Evolutionary conservation across 768 basidiomycete species (phyloP).

Genomic region (Lentinus tigrinus): DNA sequence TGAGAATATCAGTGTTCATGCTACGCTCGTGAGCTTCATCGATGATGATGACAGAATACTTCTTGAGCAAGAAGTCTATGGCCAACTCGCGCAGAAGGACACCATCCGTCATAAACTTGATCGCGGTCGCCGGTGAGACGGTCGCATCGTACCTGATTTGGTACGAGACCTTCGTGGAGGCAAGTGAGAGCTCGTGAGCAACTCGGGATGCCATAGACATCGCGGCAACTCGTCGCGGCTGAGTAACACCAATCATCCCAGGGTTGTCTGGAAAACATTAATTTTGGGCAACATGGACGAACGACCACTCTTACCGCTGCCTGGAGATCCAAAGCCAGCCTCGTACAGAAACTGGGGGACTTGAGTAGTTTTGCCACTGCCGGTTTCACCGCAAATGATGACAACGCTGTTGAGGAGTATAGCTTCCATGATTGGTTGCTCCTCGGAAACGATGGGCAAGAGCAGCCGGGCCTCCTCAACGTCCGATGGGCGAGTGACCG

Average conservation of each 20-base stretch:
- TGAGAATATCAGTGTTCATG: conserved; percentile 96
- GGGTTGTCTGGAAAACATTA: conserved; percentile 68
- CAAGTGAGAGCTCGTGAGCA: conserved; percentile 85
- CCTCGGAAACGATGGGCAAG: conserved; percentile 89
- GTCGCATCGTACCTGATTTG: conserved; percentile 98
- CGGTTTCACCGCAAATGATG: conserved; percentile 91
- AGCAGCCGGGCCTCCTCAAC: conserved; percentile 76
- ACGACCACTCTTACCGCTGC: conserved; percentile 57
- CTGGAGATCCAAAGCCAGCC: conserved; percentile 85
- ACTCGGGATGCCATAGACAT: conserved; percentile 95
- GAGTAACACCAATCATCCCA: conserved; percentile 97
- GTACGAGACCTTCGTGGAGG: conserved; percentile 83
- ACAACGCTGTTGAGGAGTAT: conserved; percentile 85
- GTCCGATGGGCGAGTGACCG: conserved; percentile 62
- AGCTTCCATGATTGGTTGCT: conserved; percentile 92
- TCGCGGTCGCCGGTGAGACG: conserved; percentile 82
- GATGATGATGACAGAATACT: conserved; percentile 93
- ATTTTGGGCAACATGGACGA: neutral
- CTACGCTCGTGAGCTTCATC: conserved; percentile 98
- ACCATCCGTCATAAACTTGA: conserved; percentile 99
- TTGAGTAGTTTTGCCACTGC: conserved; percentile 98
- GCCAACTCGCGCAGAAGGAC: conserved; percentile 91
- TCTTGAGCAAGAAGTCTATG: conserved; percentile 87
- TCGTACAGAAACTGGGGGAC: conserved; percentile 98
- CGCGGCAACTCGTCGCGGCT: conserved; percentile 95